phyloP scores from a whole-genome alignment of 768 basidiomycete species.

The Daedaleopsis nitida region DNA sequence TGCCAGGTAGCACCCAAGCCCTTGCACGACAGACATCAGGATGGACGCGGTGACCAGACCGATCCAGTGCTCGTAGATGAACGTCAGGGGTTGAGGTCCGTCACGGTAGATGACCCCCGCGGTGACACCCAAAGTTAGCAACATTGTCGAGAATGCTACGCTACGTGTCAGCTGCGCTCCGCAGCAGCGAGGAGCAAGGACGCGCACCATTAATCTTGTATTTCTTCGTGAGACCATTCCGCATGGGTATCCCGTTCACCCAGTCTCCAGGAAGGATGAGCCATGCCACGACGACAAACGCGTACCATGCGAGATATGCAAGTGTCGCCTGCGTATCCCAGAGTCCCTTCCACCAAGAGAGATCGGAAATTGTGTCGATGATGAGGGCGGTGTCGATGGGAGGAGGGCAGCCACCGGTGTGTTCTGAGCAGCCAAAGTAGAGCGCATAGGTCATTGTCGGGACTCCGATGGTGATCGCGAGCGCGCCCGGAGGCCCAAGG shows the following conservation, averaged over 20 bases:
- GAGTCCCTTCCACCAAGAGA: conserved; percentile 68
- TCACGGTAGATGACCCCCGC: conserved; percentile 68
- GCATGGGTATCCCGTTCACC: conserved; percentile 42
- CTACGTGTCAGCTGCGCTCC: neutral
- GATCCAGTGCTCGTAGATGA: conserved; percentile 90
- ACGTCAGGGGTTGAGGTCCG: conserved; percentile 83
- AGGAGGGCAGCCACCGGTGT: conserved; percentile 70
- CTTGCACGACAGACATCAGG: conserved; percentile 78
- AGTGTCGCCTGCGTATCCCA: conserved; percentile 82
- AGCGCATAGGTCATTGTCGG: conserved; percentile 74
- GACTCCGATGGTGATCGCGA: conserved; percentile 68
- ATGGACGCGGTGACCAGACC: conserved; percentile 85
- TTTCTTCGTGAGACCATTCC: conserved; percentile 73
- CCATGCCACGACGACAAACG: conserved; percentile 86
- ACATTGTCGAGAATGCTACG: conserved; percentile 83
- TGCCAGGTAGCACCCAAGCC: conserved; percentile 62
- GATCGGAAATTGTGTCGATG: conserved; percentile 46
- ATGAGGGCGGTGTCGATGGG: conserved; percentile 41
- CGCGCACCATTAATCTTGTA: conserved; percentile 96
- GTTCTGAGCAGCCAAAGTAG: conserved; percentile 77
- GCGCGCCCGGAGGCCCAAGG: conserved; percentile 76
- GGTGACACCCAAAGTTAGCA: conserved; percentile 76
- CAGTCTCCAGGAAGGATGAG: conserved; percentile 64
- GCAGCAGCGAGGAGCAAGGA: neutral
- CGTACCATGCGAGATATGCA: conserved; percentile 88